Percentiles rank a stretch among this genome's conserved stretches.
phyloP scores from a whole-genome alignment of 2,329 filamentous ascomycete genomes.

The Colletotrichum shisoi region DNA sequence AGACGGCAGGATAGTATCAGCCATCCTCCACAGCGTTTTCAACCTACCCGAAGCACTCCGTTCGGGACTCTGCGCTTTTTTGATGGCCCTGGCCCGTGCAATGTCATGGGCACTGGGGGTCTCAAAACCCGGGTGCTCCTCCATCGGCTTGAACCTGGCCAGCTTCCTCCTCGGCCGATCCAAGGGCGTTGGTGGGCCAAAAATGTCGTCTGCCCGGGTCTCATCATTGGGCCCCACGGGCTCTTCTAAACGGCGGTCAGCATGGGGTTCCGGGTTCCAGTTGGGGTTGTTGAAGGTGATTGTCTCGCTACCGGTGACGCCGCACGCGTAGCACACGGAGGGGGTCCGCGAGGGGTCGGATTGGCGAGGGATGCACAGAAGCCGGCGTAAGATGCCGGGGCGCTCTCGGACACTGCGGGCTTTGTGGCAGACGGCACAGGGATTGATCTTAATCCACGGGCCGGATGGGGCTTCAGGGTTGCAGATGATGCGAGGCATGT shows the following conservation, averaged over 20 bases:
- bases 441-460: background rate
- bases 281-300: background rate
- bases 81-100: background rate
- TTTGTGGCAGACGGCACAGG: background rate
- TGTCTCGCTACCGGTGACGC: background rate
- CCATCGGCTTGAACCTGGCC: background rate
- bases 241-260: background rate
- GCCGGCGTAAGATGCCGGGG: background rate
- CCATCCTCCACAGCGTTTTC: background rate
- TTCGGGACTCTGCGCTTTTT: background rate
- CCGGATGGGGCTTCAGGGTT: slow-evolving; percentile 2
- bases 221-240: slow-evolving; percentile 9
- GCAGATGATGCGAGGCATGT: background rate
- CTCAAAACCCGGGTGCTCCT: background rate
- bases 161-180: background rate
- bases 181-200: background rate
- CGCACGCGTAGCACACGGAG: slow-evolving; percentile 22
- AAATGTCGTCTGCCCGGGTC: slow-evolving; percentile 9
- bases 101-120: background rate
- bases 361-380: background rate
- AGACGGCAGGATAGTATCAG: background rate
- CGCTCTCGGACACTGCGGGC: slow-evolving; percentile 1
- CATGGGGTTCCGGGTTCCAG: background rate
- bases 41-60: background rate
- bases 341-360: background rate